phyloP scores from a whole-genome alignment of 2,329 filamentous ascomycete species.

The Xylariaceae sp. region DNA sequence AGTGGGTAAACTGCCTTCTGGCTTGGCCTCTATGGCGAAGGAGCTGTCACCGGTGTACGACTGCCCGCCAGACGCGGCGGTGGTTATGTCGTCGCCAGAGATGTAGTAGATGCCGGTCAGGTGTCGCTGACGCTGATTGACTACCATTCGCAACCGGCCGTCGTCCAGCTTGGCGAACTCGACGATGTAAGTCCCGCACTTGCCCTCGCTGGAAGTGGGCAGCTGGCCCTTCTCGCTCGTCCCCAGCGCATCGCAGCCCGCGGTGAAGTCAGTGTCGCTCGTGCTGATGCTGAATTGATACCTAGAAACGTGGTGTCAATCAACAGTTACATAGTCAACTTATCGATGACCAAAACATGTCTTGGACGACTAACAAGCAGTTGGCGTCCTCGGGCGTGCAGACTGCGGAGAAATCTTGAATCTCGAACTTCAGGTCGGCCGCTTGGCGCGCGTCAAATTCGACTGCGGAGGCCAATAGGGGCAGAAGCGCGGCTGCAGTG shows the following conservation, averaged over 20 bases:
- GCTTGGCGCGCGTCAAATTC: conserved; percentile 2
- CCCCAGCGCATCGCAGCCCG: conserved; percentile 4
- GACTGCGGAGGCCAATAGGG: conserved; percentile 6
- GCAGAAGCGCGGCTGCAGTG: conserved; percentile 3
- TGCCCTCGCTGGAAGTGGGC: conserved; percentile 10
- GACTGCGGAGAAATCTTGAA: conserved; percentile 4
- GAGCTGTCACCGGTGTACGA: conserved; percentile 1
- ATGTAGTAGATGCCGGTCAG: not conserved
- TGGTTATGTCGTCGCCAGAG: conserved; percentile 1
- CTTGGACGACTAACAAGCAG: conserved; percentile 2
- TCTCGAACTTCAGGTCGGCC: conserved; percentile 5
- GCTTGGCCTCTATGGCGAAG: conserved; percentile 4
- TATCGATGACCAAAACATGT: not conserved
- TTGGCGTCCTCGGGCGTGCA: conserved; percentile 1
- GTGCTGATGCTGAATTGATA: conserved; percentile 5
- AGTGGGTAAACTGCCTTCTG: not conserved
- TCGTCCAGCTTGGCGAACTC: conserved; percentile 9
- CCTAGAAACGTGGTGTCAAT: conserved; percentile 1
- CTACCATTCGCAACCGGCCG: conserved; percentile 7
- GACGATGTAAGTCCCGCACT: conserved; percentile 14
- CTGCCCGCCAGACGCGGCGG: not conserved
- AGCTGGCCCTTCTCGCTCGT: conserved; percentile 8
- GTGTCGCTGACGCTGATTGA: not conserved
- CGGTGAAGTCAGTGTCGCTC: conserved; percentile 4
- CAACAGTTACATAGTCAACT: conserved; percentile 3